These are phyloP conservation scores for Dianthus caryophyllus DNA, from an alignment of 148 eudicot species.

Conservation along the genomic window DNA sequence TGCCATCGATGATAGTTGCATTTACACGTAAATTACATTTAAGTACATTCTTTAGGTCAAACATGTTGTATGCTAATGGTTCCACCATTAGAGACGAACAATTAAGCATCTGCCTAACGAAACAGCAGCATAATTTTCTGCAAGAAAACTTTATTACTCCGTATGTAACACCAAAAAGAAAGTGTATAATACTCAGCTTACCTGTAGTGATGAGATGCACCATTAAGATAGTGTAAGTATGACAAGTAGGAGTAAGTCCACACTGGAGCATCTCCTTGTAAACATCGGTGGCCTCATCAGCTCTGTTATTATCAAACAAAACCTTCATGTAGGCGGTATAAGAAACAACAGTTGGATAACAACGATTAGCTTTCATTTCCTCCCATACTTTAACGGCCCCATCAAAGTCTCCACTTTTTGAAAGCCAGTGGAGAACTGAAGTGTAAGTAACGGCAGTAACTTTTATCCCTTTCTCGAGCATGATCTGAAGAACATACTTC, in stretches of 20 bases:
- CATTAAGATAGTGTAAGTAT: slow-evolving; percentile 82
- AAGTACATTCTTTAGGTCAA: background rate
- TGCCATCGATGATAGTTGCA: background rate
- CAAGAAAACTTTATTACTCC: background rate
- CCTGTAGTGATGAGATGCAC: slow-evolving; percentile 76
- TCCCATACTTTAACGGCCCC: slow-evolving; percentile 66
- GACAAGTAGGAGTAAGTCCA: slow-evolving; percentile 65
- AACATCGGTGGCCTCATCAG: slow-evolving; percentile 49
- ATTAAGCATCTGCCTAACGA: background rate
- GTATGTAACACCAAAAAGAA: background rate
- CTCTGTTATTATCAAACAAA: slow-evolving; percentile 60
- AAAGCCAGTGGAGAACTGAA: slow-evolving; percentile 72
- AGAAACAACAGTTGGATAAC: slow-evolving; percentile 68
- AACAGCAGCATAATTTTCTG: background rate
- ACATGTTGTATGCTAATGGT: background rate
- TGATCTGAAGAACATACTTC: slow-evolving; percentile 62
- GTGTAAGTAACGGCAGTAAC: slow-evolving; percentile 67
- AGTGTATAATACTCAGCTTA: slow-evolving; percentile 27
- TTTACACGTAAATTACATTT: background rate
- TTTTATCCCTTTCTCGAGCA: slow-evolving; percentile 70
- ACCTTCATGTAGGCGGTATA: slow-evolving; percentile 84
- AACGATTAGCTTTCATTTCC: slow-evolving; percentile 60
- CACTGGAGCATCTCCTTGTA: slow-evolving; percentile 72
- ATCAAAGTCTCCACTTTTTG: slow-evolving; percentile 69
- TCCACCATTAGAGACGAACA: background rate